Percentiles rank a stretch among this genome's conserved stretches.
Conservation (phyloP, 768 basidiomycete species). For the Phlebiopsis gigantea region DNA sequence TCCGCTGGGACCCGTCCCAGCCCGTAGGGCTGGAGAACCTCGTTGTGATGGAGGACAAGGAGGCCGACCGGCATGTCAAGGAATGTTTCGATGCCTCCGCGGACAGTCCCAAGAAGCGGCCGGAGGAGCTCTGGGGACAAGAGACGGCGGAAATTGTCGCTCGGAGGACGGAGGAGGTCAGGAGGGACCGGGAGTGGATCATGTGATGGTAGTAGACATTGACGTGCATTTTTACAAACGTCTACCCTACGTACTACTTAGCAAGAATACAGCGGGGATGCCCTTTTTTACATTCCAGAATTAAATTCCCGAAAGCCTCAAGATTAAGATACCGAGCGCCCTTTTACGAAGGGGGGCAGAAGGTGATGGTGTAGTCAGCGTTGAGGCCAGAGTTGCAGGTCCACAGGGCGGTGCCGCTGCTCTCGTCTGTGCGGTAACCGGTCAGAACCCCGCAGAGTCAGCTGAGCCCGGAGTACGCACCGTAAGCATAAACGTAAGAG, state of each 20-base stretch:
- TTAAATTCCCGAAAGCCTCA: background rate
- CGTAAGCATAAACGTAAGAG: conserved; percentile 45
- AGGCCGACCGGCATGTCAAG: conserved; percentile 62
- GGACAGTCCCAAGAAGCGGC: conserved; percentile 18
- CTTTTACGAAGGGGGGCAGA: conserved; percentile 31
- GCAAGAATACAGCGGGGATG: background rate
- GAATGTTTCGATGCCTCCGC: conserved; percentile 30
- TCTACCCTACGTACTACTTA: background rate
- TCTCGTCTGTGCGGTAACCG: conserved; percentile 31
- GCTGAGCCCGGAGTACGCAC: background rate
- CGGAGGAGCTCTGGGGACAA: conserved; percentile 66
- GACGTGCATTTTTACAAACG: background rate
- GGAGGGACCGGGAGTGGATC: conserved; percentile 46
- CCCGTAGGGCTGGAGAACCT: conserved; percentile 76
- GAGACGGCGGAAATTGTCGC: conserved; percentile 55
- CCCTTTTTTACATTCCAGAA: background rate
- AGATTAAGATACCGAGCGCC: background rate
- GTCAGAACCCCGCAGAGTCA: background rate
- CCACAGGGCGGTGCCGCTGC: conserved; percentile 39
- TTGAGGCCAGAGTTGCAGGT: conserved; percentile 31
- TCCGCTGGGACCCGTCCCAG: conserved; percentile 71
- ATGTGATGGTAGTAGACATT: background rate
- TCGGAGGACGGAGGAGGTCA: conserved; percentile 54
- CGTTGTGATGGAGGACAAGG: conserved; percentile 74
- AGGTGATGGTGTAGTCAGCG: conserved; percentile 41